phyloP scores from a whole-genome alignment of 768 basidiomycete species.

The Sarcomyxa edulis region DNA sequence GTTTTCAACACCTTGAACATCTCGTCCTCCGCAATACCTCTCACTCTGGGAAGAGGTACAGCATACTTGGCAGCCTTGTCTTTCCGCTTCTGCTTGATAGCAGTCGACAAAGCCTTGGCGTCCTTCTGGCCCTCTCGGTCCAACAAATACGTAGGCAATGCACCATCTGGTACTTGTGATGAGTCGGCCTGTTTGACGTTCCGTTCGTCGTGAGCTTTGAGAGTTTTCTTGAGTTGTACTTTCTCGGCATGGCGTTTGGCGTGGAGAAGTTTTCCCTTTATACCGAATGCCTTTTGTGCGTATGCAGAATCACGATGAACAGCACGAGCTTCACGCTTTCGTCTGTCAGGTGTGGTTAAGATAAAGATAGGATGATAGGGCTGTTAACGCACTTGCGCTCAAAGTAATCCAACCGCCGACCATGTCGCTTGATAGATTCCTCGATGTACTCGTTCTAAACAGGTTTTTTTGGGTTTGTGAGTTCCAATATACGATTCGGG shows the following conservation, averaged over 20 bases:
- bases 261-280: constrained; percentile 97
- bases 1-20: constrained; percentile 99
- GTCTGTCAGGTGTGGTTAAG: constrained; percentile 35
- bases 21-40: constrained; percentile 98
- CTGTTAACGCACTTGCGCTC: constrained; percentile 75
- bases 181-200: constrained; percentile 94
- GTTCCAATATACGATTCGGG: too few species aligned
- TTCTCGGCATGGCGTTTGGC: constrained; percentile 96
- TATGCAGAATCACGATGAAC: constrained; percentile 72
- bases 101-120: constrained; percentile 91
- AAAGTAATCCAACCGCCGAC: constrained; percentile 91
- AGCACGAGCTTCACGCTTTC: constrained; percentile 78
- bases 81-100: constrained; percentile 97
- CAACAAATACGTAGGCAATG: constrained; percentile 91
- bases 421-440: constrained; percentile 96
- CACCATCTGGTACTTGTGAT: constrained; percentile 79
- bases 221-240: constrained; percentile 98
- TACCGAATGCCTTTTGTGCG: constrained; percentile 92
- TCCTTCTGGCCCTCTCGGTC: constrained; percentile 98
- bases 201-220: constrained; percentile 98
- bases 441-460: constrained; percentile 97
- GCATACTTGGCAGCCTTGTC: constrained; percentile 99
- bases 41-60: constrained; percentile 93
- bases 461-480: background rate
- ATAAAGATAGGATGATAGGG: constrained; percentile 3